These are phyloP conservation scores for Silene vulgaris DNA, from an alignment of 179 eudicot genomes.

Conservation along the genomic window DNA sequence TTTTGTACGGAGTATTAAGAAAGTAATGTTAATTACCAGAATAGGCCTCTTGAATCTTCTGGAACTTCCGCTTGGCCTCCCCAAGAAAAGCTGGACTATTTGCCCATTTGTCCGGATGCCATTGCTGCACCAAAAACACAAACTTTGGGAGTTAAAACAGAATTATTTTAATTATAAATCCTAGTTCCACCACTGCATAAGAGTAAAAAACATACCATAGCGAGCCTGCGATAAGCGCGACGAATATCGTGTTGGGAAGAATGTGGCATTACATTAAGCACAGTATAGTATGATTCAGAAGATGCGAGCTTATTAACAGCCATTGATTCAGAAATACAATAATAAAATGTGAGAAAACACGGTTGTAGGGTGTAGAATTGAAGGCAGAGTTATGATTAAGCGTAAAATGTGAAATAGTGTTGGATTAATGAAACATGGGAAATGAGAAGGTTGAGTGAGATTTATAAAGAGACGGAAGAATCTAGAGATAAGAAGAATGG, in stretches of 20 bases:
- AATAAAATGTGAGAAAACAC: no score
- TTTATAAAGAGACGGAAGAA: not conserved
- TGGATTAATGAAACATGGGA: not conserved
- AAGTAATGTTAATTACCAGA: slow-evolving; percentile 38
- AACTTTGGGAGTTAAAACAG: not conserved
- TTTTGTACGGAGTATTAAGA: not conserved
- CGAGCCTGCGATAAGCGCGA: slow-evolving; percentile 69
- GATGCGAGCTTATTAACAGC: slow-evolving; percentile 14
- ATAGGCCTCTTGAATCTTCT: slow-evolving; percentile 85
- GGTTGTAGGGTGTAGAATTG: no score
- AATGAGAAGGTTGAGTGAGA: not conserved
- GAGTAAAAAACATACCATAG: slow-evolving; percentile 44
- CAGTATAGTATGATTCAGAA: slow-evolving; percentile 42
- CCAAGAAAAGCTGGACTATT: slow-evolving; percentile 43
- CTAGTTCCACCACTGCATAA: no score
- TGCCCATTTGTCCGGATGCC: slow-evolving; percentile 89
- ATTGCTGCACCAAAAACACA: slow-evolving; percentile 43
- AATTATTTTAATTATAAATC: no score
- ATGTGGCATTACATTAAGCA: slow-evolving; percentile 44
- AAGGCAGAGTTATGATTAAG: no score
- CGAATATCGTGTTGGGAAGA: slow-evolving; percentile 56
- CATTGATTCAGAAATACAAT: slow-evolving; percentile 16
- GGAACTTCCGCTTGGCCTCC: slow-evolving; percentile 69
- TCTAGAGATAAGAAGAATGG: not conserved
- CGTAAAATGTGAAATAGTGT: no score